Evolutionary conservation across 352 stramenopile genomes (phyloP).

Genomic region (Phytophthora nicotianae): DNA sequence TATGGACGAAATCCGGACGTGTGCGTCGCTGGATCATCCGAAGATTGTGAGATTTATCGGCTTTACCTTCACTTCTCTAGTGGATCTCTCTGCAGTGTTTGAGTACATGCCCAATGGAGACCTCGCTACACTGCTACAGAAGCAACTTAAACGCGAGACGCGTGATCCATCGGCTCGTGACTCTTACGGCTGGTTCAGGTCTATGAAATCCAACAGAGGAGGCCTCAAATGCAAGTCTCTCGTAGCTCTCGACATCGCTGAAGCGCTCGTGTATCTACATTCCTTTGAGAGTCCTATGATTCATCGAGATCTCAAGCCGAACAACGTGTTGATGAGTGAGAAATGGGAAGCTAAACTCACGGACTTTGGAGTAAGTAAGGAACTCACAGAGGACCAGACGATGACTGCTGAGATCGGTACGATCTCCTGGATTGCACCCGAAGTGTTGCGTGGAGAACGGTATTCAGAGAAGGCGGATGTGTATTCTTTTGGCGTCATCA

Average conservation of each 20-base stretch:
- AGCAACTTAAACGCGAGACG: conserved; percentile 39
- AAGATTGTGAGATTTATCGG: conserved; percentile 63
- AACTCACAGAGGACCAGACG: conserved; percentile 36
- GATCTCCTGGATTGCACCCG: conserved; percentile 67
- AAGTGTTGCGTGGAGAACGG: conserved; percentile 62
- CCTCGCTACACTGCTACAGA: conserved; percentile 44
- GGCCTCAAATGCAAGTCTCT: conserved; percentile 46
- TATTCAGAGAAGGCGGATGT: conserved; percentile 79
- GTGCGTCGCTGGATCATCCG: conserved; percentile 40
- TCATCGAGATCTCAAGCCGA: conserved; percentile 60
- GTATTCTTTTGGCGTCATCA: conserved; percentile 75
- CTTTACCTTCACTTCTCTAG: conserved; percentile 59
- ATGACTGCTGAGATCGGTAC: conserved; percentile 67
- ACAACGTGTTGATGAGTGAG: conserved; percentile 57
- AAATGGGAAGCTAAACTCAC: conserved; percentile 53
- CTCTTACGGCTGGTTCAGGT: conserved; percentile 39
- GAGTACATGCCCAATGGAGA: conserved; percentile 59
- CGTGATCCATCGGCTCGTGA: conserved; percentile 31
- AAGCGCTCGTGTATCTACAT: conserved; percentile 56
- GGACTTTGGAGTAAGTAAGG: conserved; percentile 63
- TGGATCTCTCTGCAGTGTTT: conserved; percentile 57
- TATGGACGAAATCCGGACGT: conserved; percentile 55
- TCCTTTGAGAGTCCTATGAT: conserved; percentile 51
- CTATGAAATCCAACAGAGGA: conserved; percentile 17
- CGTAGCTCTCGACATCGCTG: conserved; percentile 47